A percentile compares a stretch with the other conserved stretches of the same genome.
These are phyloP conservation scores for Agaricus blazei DNA, from an alignment of 768 basidiomycete species.

Conservation along the genomic window DNA sequence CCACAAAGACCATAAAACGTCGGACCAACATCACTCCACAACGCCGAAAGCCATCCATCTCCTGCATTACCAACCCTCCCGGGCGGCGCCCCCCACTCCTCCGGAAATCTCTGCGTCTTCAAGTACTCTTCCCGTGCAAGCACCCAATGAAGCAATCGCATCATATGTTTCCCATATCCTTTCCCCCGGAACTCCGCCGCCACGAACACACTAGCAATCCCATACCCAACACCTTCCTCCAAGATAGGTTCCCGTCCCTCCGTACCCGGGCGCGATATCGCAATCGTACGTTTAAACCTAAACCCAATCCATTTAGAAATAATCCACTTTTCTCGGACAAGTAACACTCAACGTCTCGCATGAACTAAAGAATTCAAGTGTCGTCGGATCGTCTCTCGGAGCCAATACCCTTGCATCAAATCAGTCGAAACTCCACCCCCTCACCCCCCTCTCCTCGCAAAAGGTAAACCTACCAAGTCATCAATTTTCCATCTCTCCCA, in stretches of 20 bases:
- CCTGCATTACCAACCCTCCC: constrained; percentile 11
- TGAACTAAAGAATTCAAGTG: constrained; percentile 52
- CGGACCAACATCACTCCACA: constrained; percentile 24
- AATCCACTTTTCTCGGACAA: neutral
- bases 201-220: constrained; percentile 54
- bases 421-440: neutral
- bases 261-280: constrained; percentile 18
- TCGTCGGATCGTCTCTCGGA: constrained; percentile 41
- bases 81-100: constrained; percentile 22
- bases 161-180: constrained; percentile 60
- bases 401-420: constrained; percentile 46
- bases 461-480: constrained; percentile 41
- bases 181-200: constrained; percentile 41
- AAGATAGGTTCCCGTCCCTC: neutral
- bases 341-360: constrained; percentile 51
- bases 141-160: constrained; percentile 52
- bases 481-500: constrained; percentile 38
- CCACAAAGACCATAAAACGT: constrained; percentile 21
- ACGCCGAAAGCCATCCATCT: constrained; percentile 18
- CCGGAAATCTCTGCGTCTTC: constrained; percentile 15
- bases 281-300: constrained; percentile 26
- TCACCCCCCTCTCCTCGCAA: neutral
- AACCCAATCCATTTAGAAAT: no score
- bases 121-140: constrained; percentile 17
- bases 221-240: constrained; percentile 40